These are phyloP conservation scores for Hypholoma sublateritium DNA, from an alignment of 768 basidiomycete genomes.

Conservation along the genomic window DNA sequence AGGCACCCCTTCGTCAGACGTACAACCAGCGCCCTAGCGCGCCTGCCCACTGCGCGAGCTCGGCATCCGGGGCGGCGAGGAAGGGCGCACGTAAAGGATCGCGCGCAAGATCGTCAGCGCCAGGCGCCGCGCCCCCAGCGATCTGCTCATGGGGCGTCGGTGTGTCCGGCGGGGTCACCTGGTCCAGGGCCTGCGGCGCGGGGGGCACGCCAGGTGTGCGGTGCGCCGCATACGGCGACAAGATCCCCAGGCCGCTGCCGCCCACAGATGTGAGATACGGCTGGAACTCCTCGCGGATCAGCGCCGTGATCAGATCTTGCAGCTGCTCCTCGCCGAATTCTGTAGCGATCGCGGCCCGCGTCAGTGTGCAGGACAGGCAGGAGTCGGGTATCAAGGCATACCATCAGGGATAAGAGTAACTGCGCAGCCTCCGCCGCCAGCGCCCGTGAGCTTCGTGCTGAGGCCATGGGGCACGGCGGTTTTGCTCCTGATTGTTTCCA, in stretches of 20 bases:
- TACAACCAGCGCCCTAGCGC: conserved; percentile 61
- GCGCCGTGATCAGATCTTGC: conserved; percentile 53
- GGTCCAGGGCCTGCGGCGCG: conserved; percentile 27
- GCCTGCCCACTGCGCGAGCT: conserved; percentile 54
- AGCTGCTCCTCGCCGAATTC: conserved; percentile 69
- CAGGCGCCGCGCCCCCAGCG: conserved; percentile 22
- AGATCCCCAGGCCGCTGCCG: conserved; percentile 87
- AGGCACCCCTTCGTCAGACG: conserved; percentile 34
- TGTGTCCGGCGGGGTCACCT: conserved; percentile 52
- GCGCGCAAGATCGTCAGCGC: conserved; percentile 21
- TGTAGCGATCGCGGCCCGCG: conserved; percentile 30
- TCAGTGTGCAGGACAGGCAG: conserved; percentile 10
- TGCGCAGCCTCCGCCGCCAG: conserved; percentile 97
- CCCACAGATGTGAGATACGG: conserved; percentile 93
- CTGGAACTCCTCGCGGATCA: conserved; percentile 66
- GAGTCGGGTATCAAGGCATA: conserved; percentile 34
- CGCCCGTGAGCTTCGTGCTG: conserved; percentile 94
- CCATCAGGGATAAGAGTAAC: conserved; percentile 95
- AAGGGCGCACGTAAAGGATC: conserved; percentile 40
- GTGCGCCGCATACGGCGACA: conserved; percentile 58
- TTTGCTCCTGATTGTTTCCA: conserved; percentile 79
- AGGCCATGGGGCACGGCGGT: conserved; percentile 69
- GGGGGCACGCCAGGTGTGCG: conserved; percentile 30
- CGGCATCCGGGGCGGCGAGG: conserved; percentile 36
- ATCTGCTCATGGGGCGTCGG: conserved; percentile 32